Conservation (phyloP, 1,284 basidiomycete species). For the Trichosporon sp. region DNA sequence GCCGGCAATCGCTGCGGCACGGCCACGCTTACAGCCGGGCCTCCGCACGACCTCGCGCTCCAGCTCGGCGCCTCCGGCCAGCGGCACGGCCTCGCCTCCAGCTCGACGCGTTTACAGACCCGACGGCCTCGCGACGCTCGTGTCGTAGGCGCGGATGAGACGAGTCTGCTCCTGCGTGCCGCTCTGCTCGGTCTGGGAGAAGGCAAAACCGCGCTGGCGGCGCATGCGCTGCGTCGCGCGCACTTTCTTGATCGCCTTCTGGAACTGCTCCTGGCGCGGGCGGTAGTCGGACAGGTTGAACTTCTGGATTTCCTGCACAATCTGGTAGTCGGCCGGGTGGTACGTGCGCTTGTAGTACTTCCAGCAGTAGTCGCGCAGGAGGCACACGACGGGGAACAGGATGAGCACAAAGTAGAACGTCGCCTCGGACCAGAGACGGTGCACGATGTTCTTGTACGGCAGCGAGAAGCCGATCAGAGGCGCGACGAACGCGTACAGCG, state of each 20-base stretch:
- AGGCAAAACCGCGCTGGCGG: conserved; percentile 90
- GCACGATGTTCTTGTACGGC: conserved; percentile 86
- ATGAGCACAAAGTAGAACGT: conserved; percentile 90
- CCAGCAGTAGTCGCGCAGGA: conserved; percentile 91
- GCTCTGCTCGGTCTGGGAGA: conserved; percentile 87
- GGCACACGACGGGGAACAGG: conserved; percentile 82
- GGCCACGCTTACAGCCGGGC: too few relatives aligned
- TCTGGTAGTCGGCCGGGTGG: conserved; percentile 86
- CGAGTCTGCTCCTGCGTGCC: conserved; percentile 77
- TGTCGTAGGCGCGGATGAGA: conserved; percentile 87
- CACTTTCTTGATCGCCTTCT: conserved; percentile 97
- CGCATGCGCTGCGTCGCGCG: conserved; percentile 93
- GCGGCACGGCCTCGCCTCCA: not conserved
- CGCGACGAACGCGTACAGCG: conserved; percentile 84
- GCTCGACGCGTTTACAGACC: conserved; percentile 43
- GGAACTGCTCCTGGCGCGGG: conserved; percentile 96
- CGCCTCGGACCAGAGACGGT: conserved; percentile 79
- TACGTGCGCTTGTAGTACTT: conserved; percentile 96
- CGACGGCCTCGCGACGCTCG: conserved; percentile 60
- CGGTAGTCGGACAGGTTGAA: conserved; percentile 97
- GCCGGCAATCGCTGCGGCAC: too few relatives aligned
- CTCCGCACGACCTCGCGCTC: too few relatives aligned
- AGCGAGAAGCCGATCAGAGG: conserved; percentile 82
- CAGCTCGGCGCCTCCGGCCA: too few relatives aligned
- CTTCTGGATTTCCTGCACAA: conserved; percentile 94